Evolutionary conservation across 1,284 basidiomycete genomes (phyloP).

Genomic region (Mycena sp.): DNA sequence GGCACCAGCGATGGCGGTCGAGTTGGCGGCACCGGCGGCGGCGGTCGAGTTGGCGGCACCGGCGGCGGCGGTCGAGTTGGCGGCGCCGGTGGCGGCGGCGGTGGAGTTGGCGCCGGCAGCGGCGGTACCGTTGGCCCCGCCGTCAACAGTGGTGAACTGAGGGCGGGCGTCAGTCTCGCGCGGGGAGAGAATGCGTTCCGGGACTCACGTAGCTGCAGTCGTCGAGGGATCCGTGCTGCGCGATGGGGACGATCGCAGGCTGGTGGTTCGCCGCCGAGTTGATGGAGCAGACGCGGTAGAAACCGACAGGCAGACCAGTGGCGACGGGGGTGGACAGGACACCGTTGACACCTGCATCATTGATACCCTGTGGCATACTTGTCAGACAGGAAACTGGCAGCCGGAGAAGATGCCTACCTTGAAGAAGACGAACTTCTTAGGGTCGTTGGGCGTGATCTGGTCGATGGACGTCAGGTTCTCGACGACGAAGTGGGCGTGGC

Average conservation of each 20-base stretch:
- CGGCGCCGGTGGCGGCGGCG: too few species aligned
- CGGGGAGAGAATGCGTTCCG: too few species aligned
- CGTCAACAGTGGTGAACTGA: too few species aligned
- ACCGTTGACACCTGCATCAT: slow-evolving; percentile 59
- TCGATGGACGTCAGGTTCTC: slow-evolving; percentile 59
- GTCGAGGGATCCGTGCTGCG: slow-evolving; percentile 66
- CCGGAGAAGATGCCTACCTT: slow-evolving; percentile 49
- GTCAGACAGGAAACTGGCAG: neutral
- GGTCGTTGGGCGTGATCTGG: slow-evolving; percentile 63
- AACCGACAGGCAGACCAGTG: slow-evolving; percentile 63
- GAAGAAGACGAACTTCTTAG: slow-evolving; percentile 73
- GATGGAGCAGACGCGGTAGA: slow-evolving; percentile 70
- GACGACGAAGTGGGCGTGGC: slow-evolving; percentile 74
- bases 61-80: too few species aligned
- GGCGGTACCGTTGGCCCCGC: too few species aligned
- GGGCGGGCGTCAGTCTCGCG: too few species aligned
- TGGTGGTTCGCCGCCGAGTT: slow-evolving; percentile 72
- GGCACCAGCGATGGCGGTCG: too few species aligned
- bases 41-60: too few species aligned
- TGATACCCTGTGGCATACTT: slow-evolving; percentile 45
- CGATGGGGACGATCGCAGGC: slow-evolving; percentile 68
- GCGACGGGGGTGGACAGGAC: slow-evolving; percentile 62
- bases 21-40: too few species aligned
- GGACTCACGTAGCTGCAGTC: slow-evolving; percentile 64
- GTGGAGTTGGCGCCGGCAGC: too few species aligned